Percentiles rank a stretch among this genome's conserved stretches.
Conservation (phyloP, 345 rosid species). For the Passiflora organensis region DNA sequence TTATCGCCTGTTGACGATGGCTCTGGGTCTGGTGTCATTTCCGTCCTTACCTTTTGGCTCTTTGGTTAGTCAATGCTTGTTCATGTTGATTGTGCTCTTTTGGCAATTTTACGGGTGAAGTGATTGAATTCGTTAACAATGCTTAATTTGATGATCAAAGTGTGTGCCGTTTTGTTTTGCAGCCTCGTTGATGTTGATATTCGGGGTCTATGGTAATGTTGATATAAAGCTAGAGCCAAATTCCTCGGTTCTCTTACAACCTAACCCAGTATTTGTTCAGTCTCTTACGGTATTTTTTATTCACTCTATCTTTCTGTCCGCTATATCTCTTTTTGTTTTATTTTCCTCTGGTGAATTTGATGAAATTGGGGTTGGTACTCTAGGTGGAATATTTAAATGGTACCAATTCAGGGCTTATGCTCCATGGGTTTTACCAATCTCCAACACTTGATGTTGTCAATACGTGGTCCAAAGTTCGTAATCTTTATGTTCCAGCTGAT, state of each 20-base stretch:
- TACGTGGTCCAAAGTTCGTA: constrained; percentile 50
- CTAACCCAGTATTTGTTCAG: constrained; percentile 78
- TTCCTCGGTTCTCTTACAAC: constrained; percentile 56
- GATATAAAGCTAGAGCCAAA: constrained; percentile 62
- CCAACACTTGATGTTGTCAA: constrained; percentile 62
- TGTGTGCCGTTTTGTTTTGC: constrained; percentile 12
- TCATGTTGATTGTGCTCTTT: no score
- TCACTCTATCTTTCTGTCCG: no score
- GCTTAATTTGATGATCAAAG: no score
- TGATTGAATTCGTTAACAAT: no score
- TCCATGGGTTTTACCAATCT: constrained; percentile 60
- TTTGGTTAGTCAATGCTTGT: constrained; percentile 52
- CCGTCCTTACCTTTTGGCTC: constrained; percentile 81
- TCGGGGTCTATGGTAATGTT: constrained; percentile 81
- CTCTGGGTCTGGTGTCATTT: constrained; percentile 82
- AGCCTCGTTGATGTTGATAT: constrained; percentile 84
- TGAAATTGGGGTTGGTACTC: constrained; percentile 9
- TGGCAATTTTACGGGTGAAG: no score
- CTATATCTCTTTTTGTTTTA: neutral
- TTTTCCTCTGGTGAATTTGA: constrained; percentile 1
- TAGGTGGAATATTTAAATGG: constrained; percentile 69
- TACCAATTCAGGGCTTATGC: constrained; percentile 38
- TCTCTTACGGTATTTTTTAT: constrained; percentile 54
- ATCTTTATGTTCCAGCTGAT: constrained; percentile 51
- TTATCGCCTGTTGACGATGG: constrained; percentile 48